Conservation (phyloP, 495 filamentous ascomycete species). For the Aspergillus incahuasiensis region DNA sequence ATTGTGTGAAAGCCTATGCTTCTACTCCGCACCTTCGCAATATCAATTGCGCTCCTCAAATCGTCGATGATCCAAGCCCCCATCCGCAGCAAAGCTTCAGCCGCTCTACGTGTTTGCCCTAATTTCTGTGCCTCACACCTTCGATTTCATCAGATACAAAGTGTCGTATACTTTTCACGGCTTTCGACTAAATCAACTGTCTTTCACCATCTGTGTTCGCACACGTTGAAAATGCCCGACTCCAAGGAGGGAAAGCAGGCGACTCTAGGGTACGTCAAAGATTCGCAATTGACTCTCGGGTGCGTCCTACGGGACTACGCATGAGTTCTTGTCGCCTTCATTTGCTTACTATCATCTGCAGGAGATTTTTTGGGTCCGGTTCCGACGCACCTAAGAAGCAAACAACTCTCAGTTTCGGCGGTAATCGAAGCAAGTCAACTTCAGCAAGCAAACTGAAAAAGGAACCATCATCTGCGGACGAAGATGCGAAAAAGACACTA, state of each 20-base stretch:
- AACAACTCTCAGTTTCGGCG: slow-evolving; percentile 64
- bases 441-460: slow-evolving; percentile 16
- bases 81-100: slow-evolving; percentile 2
- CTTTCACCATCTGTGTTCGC: neutral
- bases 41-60: slow-evolving; percentile 17
- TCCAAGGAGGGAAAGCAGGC: slow-evolving; percentile 63
- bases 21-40: slow-evolving; percentile 17
- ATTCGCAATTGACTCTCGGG: slow-evolving; percentile 77
- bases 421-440: slow-evolving; percentile 28
- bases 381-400: slow-evolving; percentile 58
- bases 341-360: slow-evolving; percentile 12
- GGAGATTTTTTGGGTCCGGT: slow-evolving; percentile 44
- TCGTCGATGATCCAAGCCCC: slow-evolving; percentile 13
- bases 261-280: slow-evolving; percentile 88
- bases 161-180: neutral
- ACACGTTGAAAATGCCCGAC: slow-evolving; percentile 31
- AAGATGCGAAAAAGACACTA: neutral
- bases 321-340: neutral
- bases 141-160: neutral
- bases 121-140: neutral
- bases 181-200: neutral
- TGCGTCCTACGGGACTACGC: slow-evolving; percentile 47
- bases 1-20: slow-evolving; percentile 28
- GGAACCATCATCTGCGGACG: neutral
- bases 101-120: neutral